These are phyloP conservation scores for Lepraria neglecta DNA, from an alignment of 495 filamentous ascomycete species.

Conservation along the genomic window DNA sequence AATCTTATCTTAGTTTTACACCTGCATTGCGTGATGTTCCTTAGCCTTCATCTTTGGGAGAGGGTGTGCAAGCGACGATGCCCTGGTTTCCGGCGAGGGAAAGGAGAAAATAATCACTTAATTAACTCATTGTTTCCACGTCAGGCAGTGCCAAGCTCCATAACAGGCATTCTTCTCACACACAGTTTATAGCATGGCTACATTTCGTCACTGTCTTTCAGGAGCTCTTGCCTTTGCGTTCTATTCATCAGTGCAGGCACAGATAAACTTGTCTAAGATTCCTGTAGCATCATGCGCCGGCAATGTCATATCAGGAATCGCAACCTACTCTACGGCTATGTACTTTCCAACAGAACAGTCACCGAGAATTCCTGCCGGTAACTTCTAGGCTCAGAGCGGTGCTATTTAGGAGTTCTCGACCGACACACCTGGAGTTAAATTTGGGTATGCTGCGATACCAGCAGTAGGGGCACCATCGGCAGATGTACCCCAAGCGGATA, in stretches of 20 bases:
- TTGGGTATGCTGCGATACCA: constrained; percentile 2
- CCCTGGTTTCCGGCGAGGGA: background rate
- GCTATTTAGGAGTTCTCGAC: constrained; percentile 18
- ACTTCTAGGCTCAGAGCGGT: constrained; percentile 19
- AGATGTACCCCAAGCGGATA: background rate
- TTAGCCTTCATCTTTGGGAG: background rate
- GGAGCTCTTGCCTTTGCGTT: background rate
- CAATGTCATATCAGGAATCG: constrained; percentile 4
- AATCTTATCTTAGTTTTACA: background rate
- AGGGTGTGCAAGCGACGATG: background rate
- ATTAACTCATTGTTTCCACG: background rate
- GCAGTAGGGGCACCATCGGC: constrained; percentile 1
- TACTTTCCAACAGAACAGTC: background rate
- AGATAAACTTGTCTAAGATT: background rate
- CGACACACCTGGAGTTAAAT: constrained; percentile 20
- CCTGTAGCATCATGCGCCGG: constrained; percentile 2
- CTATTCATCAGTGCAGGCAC: constrained; percentile 3
- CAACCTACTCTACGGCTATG: constrained; percentile 5
- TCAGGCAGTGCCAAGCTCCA: background rate
- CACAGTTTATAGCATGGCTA: background rate
- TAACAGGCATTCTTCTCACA: background rate
- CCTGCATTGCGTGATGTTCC: background rate
- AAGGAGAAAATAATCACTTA: too few relatives aligned
- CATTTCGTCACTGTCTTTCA: background rate
- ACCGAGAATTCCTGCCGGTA: constrained; percentile 16